phyloP scores from a whole-genome alignment of 495 filamentous ascomycete genomes.

The Penicillium samsonianum region DNA sequence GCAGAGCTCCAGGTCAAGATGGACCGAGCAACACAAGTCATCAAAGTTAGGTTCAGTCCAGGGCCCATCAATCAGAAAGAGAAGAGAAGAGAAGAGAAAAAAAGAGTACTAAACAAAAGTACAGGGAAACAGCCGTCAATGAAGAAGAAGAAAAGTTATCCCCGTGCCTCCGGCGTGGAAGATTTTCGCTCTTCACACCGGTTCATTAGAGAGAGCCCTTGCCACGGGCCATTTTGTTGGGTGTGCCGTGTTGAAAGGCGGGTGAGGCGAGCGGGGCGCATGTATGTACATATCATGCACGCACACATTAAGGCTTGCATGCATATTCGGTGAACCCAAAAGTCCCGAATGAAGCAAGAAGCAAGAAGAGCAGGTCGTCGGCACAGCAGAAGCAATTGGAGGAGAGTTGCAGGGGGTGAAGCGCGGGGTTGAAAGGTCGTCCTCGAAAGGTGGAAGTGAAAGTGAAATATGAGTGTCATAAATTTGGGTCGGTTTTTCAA shows the following conservation, averaged over 20 bases:
- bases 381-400: conserved; percentile 12
- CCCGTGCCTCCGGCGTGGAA: conserved; percentile 15
- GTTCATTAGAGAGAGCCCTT: not conserved
- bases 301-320: conserved; percentile 13
- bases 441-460: conserved; percentile 12
- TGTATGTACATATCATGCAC: conserved; percentile 17
- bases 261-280: conserved; percentile 13
- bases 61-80: conserved; percentile 14
- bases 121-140: conserved; percentile 25
- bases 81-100: conserved; percentile 14
- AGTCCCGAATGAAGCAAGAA: conserved; percentile 10
- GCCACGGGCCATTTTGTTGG: conserved; percentile 6
- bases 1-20: conserved; percentile 6
- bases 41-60: conserved; percentile 14
- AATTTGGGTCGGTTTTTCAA: conserved; percentile 31
- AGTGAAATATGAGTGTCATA: conserved; percentile 18
- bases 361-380: conserved; percentile 13
- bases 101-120: conserved; percentile 17
- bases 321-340: conserved; percentile 12
- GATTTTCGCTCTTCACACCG: conserved; percentile 7
- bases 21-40: conserved; percentile 10
- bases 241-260: conserved; percentile 22
- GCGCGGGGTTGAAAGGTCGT: conserved; percentile 13
- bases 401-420: conserved; percentile 10
- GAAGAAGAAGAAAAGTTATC: conserved; percentile 12